phyloP scores from a whole-genome alignment of 2,329 filamentous ascomycete genomes.

The Tricladium varicosporioides region DNA sequence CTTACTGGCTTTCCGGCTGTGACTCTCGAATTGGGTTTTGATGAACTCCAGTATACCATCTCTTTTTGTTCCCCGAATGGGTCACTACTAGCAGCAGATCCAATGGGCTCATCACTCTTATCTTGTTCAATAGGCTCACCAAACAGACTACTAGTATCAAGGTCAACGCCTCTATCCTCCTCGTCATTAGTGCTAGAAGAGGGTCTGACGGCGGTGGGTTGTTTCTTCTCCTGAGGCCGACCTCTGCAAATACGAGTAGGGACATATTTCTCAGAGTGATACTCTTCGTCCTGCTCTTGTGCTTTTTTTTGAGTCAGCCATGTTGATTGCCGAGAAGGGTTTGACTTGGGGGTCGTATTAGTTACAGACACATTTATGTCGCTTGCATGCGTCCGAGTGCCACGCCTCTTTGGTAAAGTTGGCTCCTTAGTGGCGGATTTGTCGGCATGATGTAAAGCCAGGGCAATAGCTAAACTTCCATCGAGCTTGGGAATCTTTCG shows the following conservation, averaged over 20 bases:
- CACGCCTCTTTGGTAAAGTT: slow-evolving; percentile 14
- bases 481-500: slow-evolving; percentile 2
- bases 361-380: background rate
- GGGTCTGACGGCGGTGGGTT: background rate
- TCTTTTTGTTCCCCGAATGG: background rate
- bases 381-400: slow-evolving; percentile 11
- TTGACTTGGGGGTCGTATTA: slow-evolving; percentile 13
- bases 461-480: slow-evolving; percentile 20
- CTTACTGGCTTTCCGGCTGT: background rate
- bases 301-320: slow-evolving; percentile 30
- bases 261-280: background rate
- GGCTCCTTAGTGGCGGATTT: slow-evolving; percentile 15
- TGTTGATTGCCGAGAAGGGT: slow-evolving; percentile 25
- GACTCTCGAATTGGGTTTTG: slow-evolving; percentile 8
- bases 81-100: background rate
- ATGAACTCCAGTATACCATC: slow-evolving; percentile 4
- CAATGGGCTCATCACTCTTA: background rate
- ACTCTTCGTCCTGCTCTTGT: slow-evolving; percentile 11
- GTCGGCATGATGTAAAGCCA: slow-evolving; percentile 19
- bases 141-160: slow-evolving; percentile 26
- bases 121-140: slow-evolving; percentile 19
- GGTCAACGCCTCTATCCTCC: slow-evolving; percentile 13
- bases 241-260: background rate
- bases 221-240: background rate
- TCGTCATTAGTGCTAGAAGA: slow-evolving; percentile 5